Base-by-base conservation (phyloP, 2,329 filamentous ascomycete genomes). In the Penicillium janthinellum region DNA sequence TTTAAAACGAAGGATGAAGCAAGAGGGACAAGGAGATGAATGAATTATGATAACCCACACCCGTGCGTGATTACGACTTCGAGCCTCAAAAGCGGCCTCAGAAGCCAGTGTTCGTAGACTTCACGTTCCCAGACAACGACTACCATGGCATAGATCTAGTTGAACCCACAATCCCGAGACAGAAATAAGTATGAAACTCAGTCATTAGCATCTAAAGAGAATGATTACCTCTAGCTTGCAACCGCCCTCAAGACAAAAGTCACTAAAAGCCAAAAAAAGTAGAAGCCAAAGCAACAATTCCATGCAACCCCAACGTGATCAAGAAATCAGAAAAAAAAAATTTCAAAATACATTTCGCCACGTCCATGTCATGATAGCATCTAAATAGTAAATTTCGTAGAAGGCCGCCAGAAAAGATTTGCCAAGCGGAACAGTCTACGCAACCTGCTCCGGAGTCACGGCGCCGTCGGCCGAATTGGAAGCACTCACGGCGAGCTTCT, bases 321-420 rank as follows among this genome's bases (percentile, higher is more conserved):
- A 41, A 25, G 20, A 39, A 52, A 28, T 11, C 20, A 37, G 51
- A 57, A 56, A 44, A 22, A 53, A 31, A 59, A 64, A 56, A 58
- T 3, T 20, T 35, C 51, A 65, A 55, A 55, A 51, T 58, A 61
- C 52, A 65, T 61, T 70, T 70, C 69, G 66, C 68, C 67, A 63
- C 61, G 63, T 66, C 60, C 64, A 68, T 70, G 62, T 68, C 67
- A 59, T 68, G 57, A 69, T 57, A 64, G 57, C 57, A 60, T 67
- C 64, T 67, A 68, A 45, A 20, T 25, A 52, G 39, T 38, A 28
- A 28, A 22, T n/a, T 45, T 54, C 10, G 39, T 12, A 38, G n/a
- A 22, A 20, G 48, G 8, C 22, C n/a, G n/a, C 34, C 35, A 2
- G n/a, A 7, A 34, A 38, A 39, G 14, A 49, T 10, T 5, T 38